Evolutionary conservation across 2,329 filamentous ascomycete species (phyloP).

Genomic region (Trichoderma semiorbis): DNA sequence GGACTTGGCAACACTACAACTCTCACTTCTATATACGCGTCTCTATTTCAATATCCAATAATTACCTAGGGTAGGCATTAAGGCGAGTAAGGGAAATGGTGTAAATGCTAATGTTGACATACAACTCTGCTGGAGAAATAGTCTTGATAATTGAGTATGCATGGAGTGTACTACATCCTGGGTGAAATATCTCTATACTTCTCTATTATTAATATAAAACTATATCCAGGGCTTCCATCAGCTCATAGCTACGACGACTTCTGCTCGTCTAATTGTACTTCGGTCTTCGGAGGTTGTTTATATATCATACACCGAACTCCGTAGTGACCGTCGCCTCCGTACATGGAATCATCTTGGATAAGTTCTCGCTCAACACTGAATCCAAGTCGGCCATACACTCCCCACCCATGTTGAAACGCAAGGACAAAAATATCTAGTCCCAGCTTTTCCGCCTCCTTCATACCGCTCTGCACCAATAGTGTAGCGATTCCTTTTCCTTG

Average conservation of each 20-base stretch:
- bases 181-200: not conserved
- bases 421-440: conserved; percentile 27
- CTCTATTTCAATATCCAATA: not conserved
- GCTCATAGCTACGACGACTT: not conserved
- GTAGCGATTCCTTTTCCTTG: conserved; percentile 28
- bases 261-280: not conserved
- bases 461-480: conserved; percentile 26
- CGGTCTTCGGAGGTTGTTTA: not conserved
- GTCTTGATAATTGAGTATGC: not conserved
- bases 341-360: conserved; percentile 27
- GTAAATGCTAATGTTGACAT: not conserved
- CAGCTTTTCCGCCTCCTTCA: conserved; percentile 24
- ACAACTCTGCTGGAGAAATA: not conserved
- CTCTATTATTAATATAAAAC: not conserved
- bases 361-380: conserved; percentile 25
- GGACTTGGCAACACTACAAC: not conserved
- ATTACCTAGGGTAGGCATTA: not conserved
- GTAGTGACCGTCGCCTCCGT: not conserved
- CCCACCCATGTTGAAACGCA: conserved; percentile 23
- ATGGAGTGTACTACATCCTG: not conserved
- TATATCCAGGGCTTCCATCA: not conserved
- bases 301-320: not conserved
- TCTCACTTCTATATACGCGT: not conserved
- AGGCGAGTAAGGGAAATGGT: not conserved
- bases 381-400: conserved; percentile 26